Conservation (phyloP, 441 rosid genomes). For the Dalechampia spathulata region DNA sequence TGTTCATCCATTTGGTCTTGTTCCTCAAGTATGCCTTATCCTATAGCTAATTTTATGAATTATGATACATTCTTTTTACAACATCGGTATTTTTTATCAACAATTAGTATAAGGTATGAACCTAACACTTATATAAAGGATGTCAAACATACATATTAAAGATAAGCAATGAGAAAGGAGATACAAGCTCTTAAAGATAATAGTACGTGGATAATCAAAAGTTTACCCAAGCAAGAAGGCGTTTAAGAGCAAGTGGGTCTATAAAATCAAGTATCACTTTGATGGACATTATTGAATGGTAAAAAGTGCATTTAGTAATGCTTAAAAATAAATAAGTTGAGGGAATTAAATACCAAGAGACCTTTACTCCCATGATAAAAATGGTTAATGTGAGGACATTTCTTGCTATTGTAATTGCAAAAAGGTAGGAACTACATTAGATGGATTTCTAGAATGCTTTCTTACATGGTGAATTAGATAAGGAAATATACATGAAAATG, state of each 20-base stretch:
- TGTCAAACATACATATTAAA: not conserved
- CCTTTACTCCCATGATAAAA: not conserved
- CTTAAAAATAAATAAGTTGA: not conserved
- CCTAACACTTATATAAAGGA: not conserved
- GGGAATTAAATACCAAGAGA: not conserved
- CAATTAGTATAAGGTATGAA: not conserved
- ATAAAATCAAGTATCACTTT: too few relatives aligned
- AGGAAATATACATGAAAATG: not conserved
- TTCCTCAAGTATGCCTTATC: not conserved
- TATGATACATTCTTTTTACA: not conserved
- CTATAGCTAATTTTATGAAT: not conserved
- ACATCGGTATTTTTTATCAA: not conserved
- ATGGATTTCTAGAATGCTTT: not conserved
- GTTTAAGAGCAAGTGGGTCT: not conserved
- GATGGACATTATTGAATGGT: not conserved
- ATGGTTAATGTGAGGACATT: not conserved
- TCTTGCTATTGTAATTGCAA: not conserved
- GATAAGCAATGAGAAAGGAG: not conserved
- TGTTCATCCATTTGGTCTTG: not conserved
- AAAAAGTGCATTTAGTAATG: not conserved
- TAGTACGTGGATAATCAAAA: not conserved
- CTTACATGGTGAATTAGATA: not conserved
- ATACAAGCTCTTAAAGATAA: not conserved
- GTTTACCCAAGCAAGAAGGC: not conserved
- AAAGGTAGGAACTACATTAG: not conserved